Base-by-base conservation (phyloP, 257 asterid species). In the Gynochthodes officinalis region DNA sequence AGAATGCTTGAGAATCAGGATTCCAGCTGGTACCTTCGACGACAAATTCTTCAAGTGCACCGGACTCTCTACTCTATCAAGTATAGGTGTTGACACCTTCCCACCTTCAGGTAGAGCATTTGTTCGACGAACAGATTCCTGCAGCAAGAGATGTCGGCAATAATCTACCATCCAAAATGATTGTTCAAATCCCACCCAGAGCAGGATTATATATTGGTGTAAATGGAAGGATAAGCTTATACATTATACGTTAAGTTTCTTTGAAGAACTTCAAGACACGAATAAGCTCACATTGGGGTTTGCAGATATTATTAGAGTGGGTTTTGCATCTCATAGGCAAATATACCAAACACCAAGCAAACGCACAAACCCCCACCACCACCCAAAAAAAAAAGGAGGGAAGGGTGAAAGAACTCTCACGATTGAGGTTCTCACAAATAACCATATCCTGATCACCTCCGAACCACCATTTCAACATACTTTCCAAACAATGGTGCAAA, bases 31-130 rank as follows among this genome's bases (percentile, higher is more conserved):
- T 69, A 93, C 98, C 98, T 89, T 87, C 59, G 86, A 64, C 63
- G 89, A 82, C 73, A 93, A 73, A 73, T 84, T 90, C 79, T 93
- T 93, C 67, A 93, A 78, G 74, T 89, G 84, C 85, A 82, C 84
- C 40, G 97, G 98, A 76, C 75, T 87, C 32, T 90, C 93, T 68
- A 93, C 64, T 78, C 82, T 86, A 83, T 93, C 96, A 52, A 93
- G 96, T 28, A 93, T 74, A n/a, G 95, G 87, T 30, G 95, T 90
- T 30, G 87, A 78, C 58, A 50, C 83, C 80, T 82, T 77, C 84
- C 84, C 90, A 53, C 60, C 76, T 67, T 82, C 79, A 33, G 82
- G 69, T 40, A 82, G 78, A 80, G 85, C 84, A 76, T 74, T 74
- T 57, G 81, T 67, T 63, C 42, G 80, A 69, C 78, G 73, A 44